Conservation (phyloP, 116 monocot species). For the Trichopus zeylanicus region DNA sequence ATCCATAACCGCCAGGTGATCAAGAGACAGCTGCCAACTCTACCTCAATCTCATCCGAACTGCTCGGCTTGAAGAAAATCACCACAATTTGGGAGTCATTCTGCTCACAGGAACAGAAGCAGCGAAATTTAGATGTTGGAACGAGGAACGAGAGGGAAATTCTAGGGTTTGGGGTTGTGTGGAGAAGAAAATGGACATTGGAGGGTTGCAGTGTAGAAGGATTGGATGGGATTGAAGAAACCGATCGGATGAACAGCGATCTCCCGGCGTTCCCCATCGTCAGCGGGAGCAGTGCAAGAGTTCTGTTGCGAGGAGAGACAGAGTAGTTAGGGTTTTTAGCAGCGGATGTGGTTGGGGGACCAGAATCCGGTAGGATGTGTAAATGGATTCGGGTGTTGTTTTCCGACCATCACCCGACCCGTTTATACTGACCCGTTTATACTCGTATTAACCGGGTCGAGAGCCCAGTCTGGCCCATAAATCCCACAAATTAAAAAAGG, state of each 20-base stretch:
- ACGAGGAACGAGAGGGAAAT: neutral
- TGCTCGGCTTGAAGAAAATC: conserved; percentile 23
- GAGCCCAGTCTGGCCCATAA: too few species aligned
- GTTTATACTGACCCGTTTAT: too few species aligned
- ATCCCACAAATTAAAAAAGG: too few species aligned
- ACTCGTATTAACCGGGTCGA: too few species aligned
- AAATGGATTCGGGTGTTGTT: too few species aligned
- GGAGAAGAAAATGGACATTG: neutral
- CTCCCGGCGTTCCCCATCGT: neutral
- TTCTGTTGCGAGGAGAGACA: neutral
- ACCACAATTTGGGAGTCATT: conserved; percentile 12
- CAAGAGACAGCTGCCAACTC: conserved; percentile 24
- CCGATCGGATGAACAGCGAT: neutral
- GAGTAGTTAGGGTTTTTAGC: conserved; percentile 3
- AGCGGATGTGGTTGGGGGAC: too few species aligned
- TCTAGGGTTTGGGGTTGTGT: neutral
- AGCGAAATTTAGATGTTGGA: neutral
- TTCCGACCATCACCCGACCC: too few species aligned
- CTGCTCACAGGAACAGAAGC: neutral
- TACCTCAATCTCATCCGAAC: conserved; percentile 22
- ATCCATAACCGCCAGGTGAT: conserved; percentile 19
- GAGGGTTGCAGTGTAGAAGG: neutral
- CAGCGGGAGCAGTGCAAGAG: neutral
- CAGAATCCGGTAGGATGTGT: too few species aligned
- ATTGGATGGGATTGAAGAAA: neutral